phyloP scores from a whole-genome alignment of 2,329 filamentous ascomycete species.

The Hymenoscyphus occultus region DNA sequence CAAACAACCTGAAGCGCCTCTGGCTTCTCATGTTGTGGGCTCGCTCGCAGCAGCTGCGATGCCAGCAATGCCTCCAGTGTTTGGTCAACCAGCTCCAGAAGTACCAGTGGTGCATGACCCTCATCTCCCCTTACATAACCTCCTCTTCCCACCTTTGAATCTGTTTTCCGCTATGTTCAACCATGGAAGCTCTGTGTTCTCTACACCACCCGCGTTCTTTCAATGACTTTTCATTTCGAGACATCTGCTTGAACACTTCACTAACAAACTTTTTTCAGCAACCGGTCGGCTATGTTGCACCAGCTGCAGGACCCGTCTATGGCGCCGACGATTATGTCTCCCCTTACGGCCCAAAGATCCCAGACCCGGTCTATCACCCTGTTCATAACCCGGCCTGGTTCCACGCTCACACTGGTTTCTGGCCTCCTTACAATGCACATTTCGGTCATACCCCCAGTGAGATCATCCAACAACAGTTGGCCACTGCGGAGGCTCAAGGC shows the following conservation, averaged over 20 bases:
- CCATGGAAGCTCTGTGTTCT: neutral
- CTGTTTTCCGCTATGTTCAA: neutral
- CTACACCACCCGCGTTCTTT: neutral
- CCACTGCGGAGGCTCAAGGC: constrained; percentile 22
- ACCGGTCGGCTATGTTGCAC: neutral
- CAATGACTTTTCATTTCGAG: too few relatives aligned
- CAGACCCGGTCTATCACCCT: neutral
- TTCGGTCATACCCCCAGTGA: constrained; percentile 27
- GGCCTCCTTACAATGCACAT: constrained; percentile 9
- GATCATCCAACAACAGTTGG: constrained; percentile 28
- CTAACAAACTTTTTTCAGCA: neutral
- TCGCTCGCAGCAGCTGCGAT: constrained; percentile 11
- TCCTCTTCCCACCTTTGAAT: neutral
- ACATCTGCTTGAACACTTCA: neutral
- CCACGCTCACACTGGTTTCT: neutral
- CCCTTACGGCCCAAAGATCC: too few relatives aligned
- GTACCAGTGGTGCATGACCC: constrained; percentile 12
- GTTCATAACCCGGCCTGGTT: neutral
- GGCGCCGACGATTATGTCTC: too few relatives aligned
- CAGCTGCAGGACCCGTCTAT: constrained; percentile 7
- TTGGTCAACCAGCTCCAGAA: neutral
- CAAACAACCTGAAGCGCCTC: neutral
- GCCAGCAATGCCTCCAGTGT: neutral
- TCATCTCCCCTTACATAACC: constrained; percentile 16
- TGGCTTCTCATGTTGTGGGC: neutral